Evolutionary conservation across 352 stramenopile genomes (phyloP).

Genomic region (Aphanomyces astaci): DNA sequence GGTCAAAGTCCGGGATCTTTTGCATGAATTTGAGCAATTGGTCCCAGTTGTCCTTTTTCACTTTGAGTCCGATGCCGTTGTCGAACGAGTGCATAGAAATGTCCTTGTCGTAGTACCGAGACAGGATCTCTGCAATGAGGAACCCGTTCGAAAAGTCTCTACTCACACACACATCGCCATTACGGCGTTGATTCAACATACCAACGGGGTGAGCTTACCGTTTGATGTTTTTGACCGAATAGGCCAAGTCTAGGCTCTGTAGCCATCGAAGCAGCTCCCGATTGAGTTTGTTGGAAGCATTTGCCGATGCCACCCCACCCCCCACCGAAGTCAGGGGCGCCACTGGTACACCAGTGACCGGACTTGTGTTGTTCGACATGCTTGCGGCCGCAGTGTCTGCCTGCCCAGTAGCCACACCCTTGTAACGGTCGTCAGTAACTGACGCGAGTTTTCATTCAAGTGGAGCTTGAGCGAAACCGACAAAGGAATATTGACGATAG

Average conservation of each 20-base stretch:
- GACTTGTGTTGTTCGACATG: neutral
- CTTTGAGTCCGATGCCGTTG: constrained; percentile 84
- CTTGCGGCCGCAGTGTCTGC: neutral
- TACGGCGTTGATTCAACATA: neutral
- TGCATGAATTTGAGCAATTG: constrained; percentile 76
- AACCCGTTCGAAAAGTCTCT: constrained; percentile 88
- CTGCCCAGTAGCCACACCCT: neutral
- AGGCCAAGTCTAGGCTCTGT: constrained; percentile 88
- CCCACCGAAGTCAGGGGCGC: neutral
- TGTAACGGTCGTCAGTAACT: no score
- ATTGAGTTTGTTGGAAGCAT: constrained; percentile 60
- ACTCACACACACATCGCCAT: neutral
- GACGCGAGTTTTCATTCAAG: no score
- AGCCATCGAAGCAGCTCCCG: constrained; percentile 88
- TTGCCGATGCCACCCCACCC: neutral
- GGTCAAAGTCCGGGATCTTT: constrained; percentile 64
- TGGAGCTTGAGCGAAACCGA: no score
- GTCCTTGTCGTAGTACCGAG: constrained; percentile 89
- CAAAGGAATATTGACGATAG: no score
- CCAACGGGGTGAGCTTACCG: constrained; percentile 35
- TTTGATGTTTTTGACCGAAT: constrained; percentile 92
- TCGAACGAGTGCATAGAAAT: constrained; percentile 90
- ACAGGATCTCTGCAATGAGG: constrained; percentile 87
- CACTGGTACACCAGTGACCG: neutral
- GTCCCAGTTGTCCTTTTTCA: constrained; percentile 90